Conservation (phyloP, 495 filamentous ascomycete species). For the Glonium stellatum region DNA sequence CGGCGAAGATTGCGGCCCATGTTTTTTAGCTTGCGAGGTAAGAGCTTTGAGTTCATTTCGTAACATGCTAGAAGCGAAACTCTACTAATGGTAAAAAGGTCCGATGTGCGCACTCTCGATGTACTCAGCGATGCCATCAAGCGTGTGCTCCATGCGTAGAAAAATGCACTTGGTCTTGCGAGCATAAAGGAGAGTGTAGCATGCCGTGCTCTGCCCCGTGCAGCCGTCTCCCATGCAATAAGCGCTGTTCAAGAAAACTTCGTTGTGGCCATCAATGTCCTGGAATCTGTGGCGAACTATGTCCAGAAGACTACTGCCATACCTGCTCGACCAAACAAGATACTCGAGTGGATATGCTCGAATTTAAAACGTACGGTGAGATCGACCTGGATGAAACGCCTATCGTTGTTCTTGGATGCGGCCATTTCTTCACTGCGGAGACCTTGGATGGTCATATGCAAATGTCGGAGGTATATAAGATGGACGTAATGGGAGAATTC, state of each 20-base stretch:
- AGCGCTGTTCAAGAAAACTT: constrained; percentile 46
- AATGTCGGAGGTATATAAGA: constrained; percentile 37
- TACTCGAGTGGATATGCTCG: constrained; percentile 48
- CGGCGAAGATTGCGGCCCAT: constrained; percentile 47
- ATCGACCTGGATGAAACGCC: constrained; percentile 53
- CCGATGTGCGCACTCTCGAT: constrained; percentile 55
- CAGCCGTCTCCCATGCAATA: constrained; percentile 58
- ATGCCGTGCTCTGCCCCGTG: constrained; percentile 58
- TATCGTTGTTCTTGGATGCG: constrained; percentile 56
- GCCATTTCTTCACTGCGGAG: constrained; percentile 56
- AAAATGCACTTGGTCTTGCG: constrained; percentile 51
- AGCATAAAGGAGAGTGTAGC: constrained; percentile 46
- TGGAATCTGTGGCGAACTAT: constrained; percentile 14
- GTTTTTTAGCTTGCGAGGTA: constrained; percentile 48
- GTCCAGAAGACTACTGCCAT: constrained; percentile 11
- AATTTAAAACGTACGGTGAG: constrained; percentile 46
- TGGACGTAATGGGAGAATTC: too few relatives aligned
- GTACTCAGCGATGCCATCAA: constrained; percentile 52
- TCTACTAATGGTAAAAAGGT: constrained; percentile 24
- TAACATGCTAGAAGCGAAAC: not conserved
- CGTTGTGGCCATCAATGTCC: constrained; percentile 18
- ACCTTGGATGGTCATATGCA: constrained; percentile 62
- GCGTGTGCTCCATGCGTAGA: constrained; percentile 59
- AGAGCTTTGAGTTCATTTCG: not conserved
- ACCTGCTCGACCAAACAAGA: constrained; percentile 32